Base-by-base conservation (phyloP, 208 protist genomes). In the Novymonas esmeraldas region DNA sequence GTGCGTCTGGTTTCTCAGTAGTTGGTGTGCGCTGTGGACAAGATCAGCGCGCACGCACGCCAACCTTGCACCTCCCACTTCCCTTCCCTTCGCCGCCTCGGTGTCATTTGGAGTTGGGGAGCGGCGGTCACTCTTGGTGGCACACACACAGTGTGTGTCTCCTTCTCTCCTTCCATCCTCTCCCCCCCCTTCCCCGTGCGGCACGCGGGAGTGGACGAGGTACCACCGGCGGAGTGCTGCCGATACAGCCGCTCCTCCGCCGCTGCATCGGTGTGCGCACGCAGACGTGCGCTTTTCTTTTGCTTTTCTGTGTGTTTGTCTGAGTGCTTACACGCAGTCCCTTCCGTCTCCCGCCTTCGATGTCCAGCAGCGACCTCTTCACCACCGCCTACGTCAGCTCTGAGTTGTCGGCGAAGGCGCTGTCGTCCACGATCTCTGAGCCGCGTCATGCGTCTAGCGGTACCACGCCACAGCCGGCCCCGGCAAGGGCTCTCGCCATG, bases 341-440 rank as follows among this genome's bases (percentile, higher is more conserved):
- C 36, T 14, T 11, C 36, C 36, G 7, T 10, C 18, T 22, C 16
- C 0, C 16, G 20, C 3, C 48, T 2, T 28, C 42, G 34, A 73
- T 73, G 67, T 67, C 67, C 13, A 36, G 18, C 24, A 73, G 49
- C 44, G 59, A 67, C 29, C 58, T 9, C 10, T 16, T 62, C 2
- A 73, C 67, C 6, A 38, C 52, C 20, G 59, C 33, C 11, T 62
- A 73, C 38, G 22, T 42, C 33, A 65, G 59, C 20, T 45, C 62
- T 28, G 67, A 73, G 51, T 73, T 51, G 1, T 61, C 67, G 1
- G 41, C 38, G 2, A 59, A 60, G 28, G 57, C 42, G 10, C 51
- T 73, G 29, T 60, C 54, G 9, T 38, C 51, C 1, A 66, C 45
- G 10, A 38, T 57, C 14, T 20, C 20, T 20, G 67, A 73, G 20